Percentiles rank a stretch among this genome's conserved stretches.
Conservation (phyloP, 2,329 filamentous ascomycete species). For the Colletotrichum musae region DNA sequence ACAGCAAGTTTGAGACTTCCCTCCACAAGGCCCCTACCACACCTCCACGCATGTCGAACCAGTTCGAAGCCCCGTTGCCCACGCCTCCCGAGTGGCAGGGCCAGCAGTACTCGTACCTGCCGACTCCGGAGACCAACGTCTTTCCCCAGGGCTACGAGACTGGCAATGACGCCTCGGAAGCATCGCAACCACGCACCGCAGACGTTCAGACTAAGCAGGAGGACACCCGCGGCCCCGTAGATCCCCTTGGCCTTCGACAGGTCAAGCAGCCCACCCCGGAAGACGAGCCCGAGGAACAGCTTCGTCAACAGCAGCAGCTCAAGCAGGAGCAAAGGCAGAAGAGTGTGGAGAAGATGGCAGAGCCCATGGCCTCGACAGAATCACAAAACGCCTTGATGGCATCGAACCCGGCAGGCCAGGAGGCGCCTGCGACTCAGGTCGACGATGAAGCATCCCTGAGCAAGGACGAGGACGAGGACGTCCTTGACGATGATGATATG, state of each 20-base stretch:
- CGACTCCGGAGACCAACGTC: constrained; percentile 58
- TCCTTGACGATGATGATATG: constrained; percentile 72
- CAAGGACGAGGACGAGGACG: constrained; percentile 67
- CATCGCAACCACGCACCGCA: constrained; percentile 54
- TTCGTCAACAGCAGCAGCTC: constrained; percentile 44
- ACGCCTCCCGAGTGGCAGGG: constrained; percentile 71
- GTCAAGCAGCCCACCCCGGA: constrained; percentile 57
- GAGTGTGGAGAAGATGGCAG: constrained; percentile 55
- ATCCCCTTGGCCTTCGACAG: constrained; percentile 59
- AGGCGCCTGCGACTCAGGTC: constrained; percentile 50
- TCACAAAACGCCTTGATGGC: constrained; percentile 55
- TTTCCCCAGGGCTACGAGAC: constrained; percentile 63
- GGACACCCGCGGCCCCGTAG: constrained; percentile 54
- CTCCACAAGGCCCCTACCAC: constrained; percentile 59
- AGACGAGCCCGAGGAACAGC: constrained; percentile 53
- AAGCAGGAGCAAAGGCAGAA: constrained; percentile 45
- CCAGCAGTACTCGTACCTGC: constrained; percentile 67
- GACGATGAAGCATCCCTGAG: constrained; percentile 50
- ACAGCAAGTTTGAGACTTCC: constrained; percentile 65
- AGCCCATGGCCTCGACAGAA: constrained; percentile 56
- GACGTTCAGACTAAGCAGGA: constrained; percentile 77
- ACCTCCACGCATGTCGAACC: constrained; percentile 70
- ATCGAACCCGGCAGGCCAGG: constrained; percentile 56
- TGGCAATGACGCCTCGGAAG: constrained; percentile 54
- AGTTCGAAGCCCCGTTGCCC: constrained; percentile 63